phyloP scores from a whole-genome alignment of 2,329 filamentous ascomycete species.

The Calonectria pteridis region DNA sequence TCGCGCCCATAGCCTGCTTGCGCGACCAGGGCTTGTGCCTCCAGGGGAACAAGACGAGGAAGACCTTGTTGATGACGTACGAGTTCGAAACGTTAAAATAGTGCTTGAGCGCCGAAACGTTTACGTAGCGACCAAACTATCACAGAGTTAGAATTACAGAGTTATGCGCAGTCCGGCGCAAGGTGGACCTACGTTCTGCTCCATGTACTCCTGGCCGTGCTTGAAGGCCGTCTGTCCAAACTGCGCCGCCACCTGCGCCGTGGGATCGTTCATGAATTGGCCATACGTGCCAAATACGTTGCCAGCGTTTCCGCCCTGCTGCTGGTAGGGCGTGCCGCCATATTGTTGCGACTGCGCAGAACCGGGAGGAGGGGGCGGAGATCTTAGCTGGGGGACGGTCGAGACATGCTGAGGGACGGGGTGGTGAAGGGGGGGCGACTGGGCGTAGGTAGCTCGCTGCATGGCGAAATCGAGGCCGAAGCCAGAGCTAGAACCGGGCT shows the following conservation, averaged over 20 bases:
- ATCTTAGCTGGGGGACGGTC: slow-evolving; percentile 95
- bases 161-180: background rate
- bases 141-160: slow-evolving; percentile 27
- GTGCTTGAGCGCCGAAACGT: slow-evolving; percentile 92
- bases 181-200: slow-evolving; percentile 83
- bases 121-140: slow-evolving; percentile 80
- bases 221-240: slow-evolving; percentile 92
- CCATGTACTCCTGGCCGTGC: slow-evolving; percentile 93
- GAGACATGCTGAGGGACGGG: slow-evolving; percentile 98
- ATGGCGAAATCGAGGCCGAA: slow-evolving; percentile 63
- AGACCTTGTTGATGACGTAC: slow-evolving; percentile 94
- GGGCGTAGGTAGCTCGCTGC: slow-evolving; percentile 88
- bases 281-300: slow-evolving; percentile 81
- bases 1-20: slow-evolving; percentile 80
- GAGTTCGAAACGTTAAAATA: slow-evolving; percentile 99
- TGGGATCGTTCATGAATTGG: slow-evolving; percentile 95
- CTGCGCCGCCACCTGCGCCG: slow-evolving; percentile 94
- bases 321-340: slow-evolving; percentile 81
- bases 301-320: slow-evolving; percentile 65
- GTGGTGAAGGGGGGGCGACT: slow-evolving; percentile 95
- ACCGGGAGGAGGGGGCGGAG: slow-evolving; percentile 84
- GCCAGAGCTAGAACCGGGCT: slow-evolving; percentile 34
- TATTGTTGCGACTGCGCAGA: slow-evolving; percentile 76
- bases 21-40: slow-evolving; percentile 97
- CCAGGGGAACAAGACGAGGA: slow-evolving; percentile 96